phyloP scores from a whole-genome alignment of 2,329 filamentous ascomycete genomes.

The Trichothecium roseum region DNA sequence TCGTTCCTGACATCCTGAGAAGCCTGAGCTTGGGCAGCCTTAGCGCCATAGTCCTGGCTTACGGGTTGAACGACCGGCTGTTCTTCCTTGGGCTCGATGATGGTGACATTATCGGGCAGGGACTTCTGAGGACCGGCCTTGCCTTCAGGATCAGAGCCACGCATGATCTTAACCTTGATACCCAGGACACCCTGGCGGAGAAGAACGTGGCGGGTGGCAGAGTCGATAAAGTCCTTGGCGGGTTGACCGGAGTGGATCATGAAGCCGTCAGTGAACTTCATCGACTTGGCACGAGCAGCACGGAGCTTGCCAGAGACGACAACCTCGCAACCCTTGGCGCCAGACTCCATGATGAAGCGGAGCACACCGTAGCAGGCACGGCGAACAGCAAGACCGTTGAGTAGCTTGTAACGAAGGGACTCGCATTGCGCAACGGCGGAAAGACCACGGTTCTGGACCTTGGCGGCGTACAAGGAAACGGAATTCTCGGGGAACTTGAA shows the following conservation, averaged over 20 bases:
- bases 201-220: conserved; percentile 96
- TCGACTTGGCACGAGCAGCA: conserved; percentile 98
- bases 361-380: conserved; percentile 99
- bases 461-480: conserved; percentile 98
- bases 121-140: conserved; percentile 97
- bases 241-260: conserved; percentile 99
- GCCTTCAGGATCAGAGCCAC: conserved; percentile 97
- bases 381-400: conserved; percentile 97
- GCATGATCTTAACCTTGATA: conserved; percentile 99
- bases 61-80: conserved; percentile 87
- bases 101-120: conserved; percentile 95
- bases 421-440: conserved; percentile 99
- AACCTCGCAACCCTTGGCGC: conserved; percentile 99
- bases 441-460: conserved; percentile 99
- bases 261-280: conserved; percentile 99
- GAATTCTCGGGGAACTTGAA: conserved; percentile 99
- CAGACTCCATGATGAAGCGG: conserved; percentile 99
- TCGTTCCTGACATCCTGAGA: conserved; percentile 50
- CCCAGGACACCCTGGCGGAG: conserved; percentile 99
- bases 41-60: conserved; percentile 97
- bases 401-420: conserved; percentile 99
- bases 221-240: conserved; percentile 99
- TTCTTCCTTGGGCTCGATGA: conserved; percentile 99
- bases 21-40: conserved; percentile 59
- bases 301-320: conserved; percentile 99